Evolutionary conservation across 1,284 basidiomycete species (phyloP), one percentile per base, ranked within the genome.

Genomic region (Wallemia hederae): DNA sequence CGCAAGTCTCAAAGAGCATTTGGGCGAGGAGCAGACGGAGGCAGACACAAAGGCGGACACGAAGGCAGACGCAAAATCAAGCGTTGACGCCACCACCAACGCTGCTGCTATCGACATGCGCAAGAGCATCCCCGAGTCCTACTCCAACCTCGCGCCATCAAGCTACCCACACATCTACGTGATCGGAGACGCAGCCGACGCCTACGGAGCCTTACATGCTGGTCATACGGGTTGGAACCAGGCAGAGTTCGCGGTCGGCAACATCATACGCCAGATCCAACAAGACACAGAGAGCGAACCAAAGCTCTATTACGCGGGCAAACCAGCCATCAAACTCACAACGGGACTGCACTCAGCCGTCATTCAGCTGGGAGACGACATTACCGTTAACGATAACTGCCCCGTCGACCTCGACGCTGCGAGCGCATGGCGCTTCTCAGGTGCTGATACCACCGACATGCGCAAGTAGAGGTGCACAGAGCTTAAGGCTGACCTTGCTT

Each of bases 191-290:
- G 70, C 70, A 27, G 71, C 72, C 24, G 71, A 73, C 5, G 67
- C 65, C 0, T 68, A 69, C 25, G 66, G 66, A 58, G 73, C 73
- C 2, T 74, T 76, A 65, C 73, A 75, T 65, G 74, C 85, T 72
- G 72, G 83, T 0, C 81, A 85, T 68, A 81, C 76, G 28, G 80
- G 82, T 1, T 80, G 78, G 66, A 76, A 72, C 62, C 79, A 80
- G 70, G 78, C 74, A 27, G 65, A 69, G 61, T 64, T 69, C 28
- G 68, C 65, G 17, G 66, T 64, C 1, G 61, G 67, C 11, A 70
- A 75, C 63, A 71, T 75, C 57, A 59, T 71, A 28, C 62, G 65
- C n/a, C 62, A 72, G 28, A 64, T 73, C n/a, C 60, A 65, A 24
- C 26, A 59, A 49, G 60, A 59, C 9, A 59, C 28, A 17, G 55